Evolutionary conservation across 192 early-diverging fungal genomes (phyloP), one percentile per base, ranked within the genome.

Genomic region (Chytriomyces sp.): DNA sequence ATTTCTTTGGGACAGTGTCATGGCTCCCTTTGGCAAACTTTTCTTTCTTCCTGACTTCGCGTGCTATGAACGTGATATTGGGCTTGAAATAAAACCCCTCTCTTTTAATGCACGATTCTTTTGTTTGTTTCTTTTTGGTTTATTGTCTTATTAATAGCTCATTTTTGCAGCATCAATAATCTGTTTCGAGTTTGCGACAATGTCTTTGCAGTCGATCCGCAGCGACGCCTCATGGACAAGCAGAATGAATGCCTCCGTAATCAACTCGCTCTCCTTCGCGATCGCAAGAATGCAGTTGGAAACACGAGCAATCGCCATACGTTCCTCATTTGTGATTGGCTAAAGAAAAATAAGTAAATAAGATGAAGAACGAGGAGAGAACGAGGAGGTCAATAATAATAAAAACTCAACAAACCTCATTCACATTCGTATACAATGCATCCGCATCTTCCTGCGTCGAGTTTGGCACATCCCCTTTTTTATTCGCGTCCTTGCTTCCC

Each of bases 221-320:
- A 91, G 81, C 45, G 92, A 91, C 2, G 91, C 94, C 80, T 99
- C 96, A 80, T 95, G 97, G 50, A 94, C 91, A 82, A 94, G 96
- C 45, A 93, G 88, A 77, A 99, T 94, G 60, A 91, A 90, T 47
- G 93, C 89, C 64, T 98, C 96, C 70, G 91, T 95, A 78, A 99
- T 96, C 71, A 91, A 87, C 76, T 92, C 88, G 69, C 90, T 92
- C 71, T 92, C 84, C 50, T 86, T 85, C 63, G 92, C 94, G 45
- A 99, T 88, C 9, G 93, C 89, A 26, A 80, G 77, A 53, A 99
- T 95, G 81, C 92, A 93, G 82, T 97, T 97, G 81, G 87, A 90
- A 0, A 98, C 91, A 3, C 96, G 91, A 1, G 96, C 96, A 87
- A 99, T 96, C 13, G 87, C 85, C 71, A 91, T 85, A 47, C 97